phyloP scores from a whole-genome alignment of 2,329 filamentous ascomycete species.

The Phoma sp. region DNA sequence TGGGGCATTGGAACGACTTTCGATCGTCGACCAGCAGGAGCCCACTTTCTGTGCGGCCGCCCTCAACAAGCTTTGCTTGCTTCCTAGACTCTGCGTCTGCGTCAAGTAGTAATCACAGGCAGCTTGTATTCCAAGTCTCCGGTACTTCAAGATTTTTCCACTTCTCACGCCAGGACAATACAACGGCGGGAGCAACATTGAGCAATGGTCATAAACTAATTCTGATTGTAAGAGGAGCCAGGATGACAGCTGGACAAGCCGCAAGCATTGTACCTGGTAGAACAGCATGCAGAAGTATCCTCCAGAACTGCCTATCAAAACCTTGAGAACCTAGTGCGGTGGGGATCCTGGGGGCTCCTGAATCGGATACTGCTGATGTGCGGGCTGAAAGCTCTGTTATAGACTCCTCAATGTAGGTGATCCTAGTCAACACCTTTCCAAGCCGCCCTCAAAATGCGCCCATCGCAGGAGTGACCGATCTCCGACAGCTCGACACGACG shows the following conservation, averaged over 20 bases:
- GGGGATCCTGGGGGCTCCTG: slow-evolving; percentile 53
- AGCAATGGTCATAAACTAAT: slow-evolving; percentile 55
- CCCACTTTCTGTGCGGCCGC: slow-evolving; percentile 34
- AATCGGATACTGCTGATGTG: slow-evolving; percentile 39
- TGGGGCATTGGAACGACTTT: slow-evolving; percentile 52
- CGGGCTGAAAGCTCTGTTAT: slow-evolving; percentile 53
- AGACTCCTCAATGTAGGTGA: slow-evolving; percentile 52
- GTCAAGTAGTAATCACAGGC: slow-evolving; percentile 55
- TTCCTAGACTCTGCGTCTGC: slow-evolving; percentile 47
- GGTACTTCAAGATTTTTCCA: slow-evolving; percentile 58
- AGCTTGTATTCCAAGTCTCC: slow-evolving; percentile 58
- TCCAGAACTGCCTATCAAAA: slow-evolving; percentile 54
- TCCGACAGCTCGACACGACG: slow-evolving; percentile 57
- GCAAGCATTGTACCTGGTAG: slow-evolving; percentile 57
- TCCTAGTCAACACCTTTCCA: slow-evolving; percentile 54
- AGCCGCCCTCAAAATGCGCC: slow-evolving; percentile 55
- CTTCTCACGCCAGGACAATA: slow-evolving; percentile 50
- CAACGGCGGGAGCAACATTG: slow-evolving; percentile 50
- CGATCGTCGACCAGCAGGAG: slow-evolving; percentile 50
- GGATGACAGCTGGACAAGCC: slow-evolving; percentile 53
- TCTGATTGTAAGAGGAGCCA: slow-evolving; percentile 57
- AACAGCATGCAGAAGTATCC: slow-evolving; percentile 56
- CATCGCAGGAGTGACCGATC: slow-evolving; percentile 59
- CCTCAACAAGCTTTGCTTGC: background rate
- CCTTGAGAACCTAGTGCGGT: slow-evolving; percentile 49